Evolutionary conservation across 192 early-diverging fungal species (phyloP).

Genomic region (Podila clonocystis): DNA sequence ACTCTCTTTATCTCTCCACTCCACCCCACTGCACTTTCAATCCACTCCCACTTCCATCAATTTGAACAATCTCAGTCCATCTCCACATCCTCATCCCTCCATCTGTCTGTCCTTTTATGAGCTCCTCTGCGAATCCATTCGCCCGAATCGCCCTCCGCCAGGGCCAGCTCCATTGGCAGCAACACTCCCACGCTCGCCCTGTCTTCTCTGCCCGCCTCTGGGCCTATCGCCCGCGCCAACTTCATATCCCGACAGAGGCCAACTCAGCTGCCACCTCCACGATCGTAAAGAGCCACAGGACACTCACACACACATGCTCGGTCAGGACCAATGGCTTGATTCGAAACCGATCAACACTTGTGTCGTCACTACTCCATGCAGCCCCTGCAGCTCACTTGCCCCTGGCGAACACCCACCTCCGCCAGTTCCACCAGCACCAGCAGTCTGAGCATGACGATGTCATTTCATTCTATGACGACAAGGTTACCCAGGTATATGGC

Average conservation of each 20-base stretch:
- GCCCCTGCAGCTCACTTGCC: not conserved
- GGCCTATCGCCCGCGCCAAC: not conserved
- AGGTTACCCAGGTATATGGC: slow-evolving; percentile 15
- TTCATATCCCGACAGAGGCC: too few relatives aligned
- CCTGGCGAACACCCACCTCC: not conserved
- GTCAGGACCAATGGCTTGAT: not conserved
- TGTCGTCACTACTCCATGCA: not conserved
- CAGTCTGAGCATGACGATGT: slow-evolving; percentile 9
- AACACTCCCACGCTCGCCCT: slow-evolving; percentile 4
- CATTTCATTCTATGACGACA: slow-evolving; percentile 24
- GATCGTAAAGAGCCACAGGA: too few relatives aligned
- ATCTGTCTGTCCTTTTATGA: not conserved
- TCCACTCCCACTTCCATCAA: not conserved
- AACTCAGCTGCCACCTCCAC: too few relatives aligned
- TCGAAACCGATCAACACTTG: not conserved
- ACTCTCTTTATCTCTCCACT: not conserved
- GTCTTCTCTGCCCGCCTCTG: not conserved
- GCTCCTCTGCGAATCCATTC: not conserved
- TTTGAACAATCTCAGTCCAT: not conserved
- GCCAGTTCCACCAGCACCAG: not conserved
- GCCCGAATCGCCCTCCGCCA: slow-evolving; percentile 2
- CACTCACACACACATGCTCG: not conserved
- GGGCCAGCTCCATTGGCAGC: slow-evolving; percentile 2
- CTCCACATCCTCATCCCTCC: not conserved
- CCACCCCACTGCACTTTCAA: not conserved